Evolutionary conservation across 257 asterid species (phyloP).

Genomic region (Solanum etuberosum): DNA sequence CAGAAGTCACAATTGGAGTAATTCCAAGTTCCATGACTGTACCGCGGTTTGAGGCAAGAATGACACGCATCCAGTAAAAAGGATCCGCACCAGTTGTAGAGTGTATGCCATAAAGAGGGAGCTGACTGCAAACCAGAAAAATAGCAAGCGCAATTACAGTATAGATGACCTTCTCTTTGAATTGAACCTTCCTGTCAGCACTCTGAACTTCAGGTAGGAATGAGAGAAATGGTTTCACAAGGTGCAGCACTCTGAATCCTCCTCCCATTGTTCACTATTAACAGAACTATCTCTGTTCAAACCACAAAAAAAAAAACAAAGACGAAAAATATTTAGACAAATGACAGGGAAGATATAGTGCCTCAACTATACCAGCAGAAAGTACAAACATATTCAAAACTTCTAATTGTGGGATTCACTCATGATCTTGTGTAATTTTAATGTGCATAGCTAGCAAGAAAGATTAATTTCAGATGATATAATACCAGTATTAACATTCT

Average conservation of each 20-base stretch:
- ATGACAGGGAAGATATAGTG: not conserved
- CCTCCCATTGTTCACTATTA: conserved; percentile 40
- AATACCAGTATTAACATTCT: not conserved
- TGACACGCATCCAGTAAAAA: conserved; percentile 69
- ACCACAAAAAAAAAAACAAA: not conserved
- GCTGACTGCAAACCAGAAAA: conserved; percentile 62
- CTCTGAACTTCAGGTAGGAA: conserved; percentile 63
- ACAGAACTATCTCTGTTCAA: not conserved
- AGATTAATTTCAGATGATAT: not conserved
- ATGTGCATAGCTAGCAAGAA: not conserved
- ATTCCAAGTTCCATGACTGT: conserved; percentile 75
- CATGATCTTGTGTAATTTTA: not conserved
- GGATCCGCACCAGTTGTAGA: conserved; percentile 70
- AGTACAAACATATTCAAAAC: not conserved
- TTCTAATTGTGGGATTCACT: not conserved
- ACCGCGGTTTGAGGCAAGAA: conserved; percentile 66
- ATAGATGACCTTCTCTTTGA: conserved; percentile 53
- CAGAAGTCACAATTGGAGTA: conserved; percentile 64
- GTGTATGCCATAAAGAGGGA: conserved; percentile 66
- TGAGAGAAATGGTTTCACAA: conserved; percentile 60
- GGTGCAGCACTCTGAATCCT: conserved; percentile 64
- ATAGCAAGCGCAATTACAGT: conserved; percentile 52
- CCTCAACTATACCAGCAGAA: not conserved
- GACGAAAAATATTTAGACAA: not conserved
- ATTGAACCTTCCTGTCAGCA: conserved; percentile 57